phyloP scores from a whole-genome alignment of 2,329 filamentous ascomycete genomes.

The Aureobasidium sp. region DNA sequence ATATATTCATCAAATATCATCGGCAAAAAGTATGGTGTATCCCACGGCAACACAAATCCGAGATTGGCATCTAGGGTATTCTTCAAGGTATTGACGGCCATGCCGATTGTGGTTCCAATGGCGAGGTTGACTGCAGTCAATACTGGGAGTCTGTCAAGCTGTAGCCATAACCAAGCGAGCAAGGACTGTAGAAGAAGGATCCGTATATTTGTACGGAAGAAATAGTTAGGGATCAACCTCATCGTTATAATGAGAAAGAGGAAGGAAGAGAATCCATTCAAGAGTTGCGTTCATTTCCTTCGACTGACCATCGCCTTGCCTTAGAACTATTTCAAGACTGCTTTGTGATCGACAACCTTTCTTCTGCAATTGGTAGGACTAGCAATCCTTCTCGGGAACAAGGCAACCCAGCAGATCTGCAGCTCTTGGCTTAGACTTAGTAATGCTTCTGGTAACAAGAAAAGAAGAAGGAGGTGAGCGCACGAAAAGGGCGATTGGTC shows the following conservation, averaged over 20 bases:
- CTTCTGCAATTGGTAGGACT: neutral
- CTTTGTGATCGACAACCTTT: neutral
- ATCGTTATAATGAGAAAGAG: neutral
- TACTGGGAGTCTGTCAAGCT: neutral
- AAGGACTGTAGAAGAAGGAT: conserved; percentile 1
- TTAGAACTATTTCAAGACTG: no score
- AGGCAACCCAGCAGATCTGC: no score
- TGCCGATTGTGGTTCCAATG: neutral
- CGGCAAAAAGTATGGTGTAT: neutral
- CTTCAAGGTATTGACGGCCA: neutral
- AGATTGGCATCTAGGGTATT: neutral
- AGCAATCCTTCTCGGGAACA: neutral
- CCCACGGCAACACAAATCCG: neutral
- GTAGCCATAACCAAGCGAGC: neutral
- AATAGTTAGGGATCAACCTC: neutral
- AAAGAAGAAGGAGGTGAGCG: no score
- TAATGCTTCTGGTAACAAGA: no score
- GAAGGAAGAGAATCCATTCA: no score
- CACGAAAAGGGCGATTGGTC: no score
- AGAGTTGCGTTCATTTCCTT: no score
- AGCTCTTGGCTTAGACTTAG: neutral
- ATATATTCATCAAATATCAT: conserved; percentile 1
- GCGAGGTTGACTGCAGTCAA: neutral
- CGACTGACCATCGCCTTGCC: neutral
- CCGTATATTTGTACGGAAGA: neutral